These are phyloP conservation scores for Camellia granthamiana DNA, from an alignment of 148 eudicot species.

Conservation along the genomic window DNA sequence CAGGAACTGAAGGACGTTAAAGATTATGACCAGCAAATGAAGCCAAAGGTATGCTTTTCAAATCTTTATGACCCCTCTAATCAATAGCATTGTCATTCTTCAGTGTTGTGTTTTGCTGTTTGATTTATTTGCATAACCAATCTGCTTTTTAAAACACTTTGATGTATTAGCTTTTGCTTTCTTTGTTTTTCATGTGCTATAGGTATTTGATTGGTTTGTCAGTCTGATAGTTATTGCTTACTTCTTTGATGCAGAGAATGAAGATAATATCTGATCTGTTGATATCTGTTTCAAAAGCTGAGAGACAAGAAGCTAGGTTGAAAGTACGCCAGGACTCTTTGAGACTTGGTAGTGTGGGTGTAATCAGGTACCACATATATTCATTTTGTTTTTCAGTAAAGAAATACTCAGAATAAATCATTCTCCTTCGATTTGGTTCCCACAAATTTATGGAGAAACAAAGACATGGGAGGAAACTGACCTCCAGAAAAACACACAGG, in stretches of 20 bases:
- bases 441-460: not conserved
- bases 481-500: not conserved
- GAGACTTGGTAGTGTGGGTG: slow-evolving; percentile 96
- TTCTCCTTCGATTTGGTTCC: not conserved
- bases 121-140: not conserved
- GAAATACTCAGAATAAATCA: not conserved
- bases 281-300: slow-evolving; percentile 95
- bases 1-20: slow-evolving; percentile 92
- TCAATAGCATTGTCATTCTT: slow-evolving; percentile 1
- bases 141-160: not conserved
- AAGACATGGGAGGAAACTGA: not conserved
- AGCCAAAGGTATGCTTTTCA: slow-evolving; percentile 69
- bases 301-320: slow-evolving; percentile 96
- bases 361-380: slow-evolving; percentile 55
- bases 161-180: not conserved
- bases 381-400: slow-evolving; percentile 3
- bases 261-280: slow-evolving; percentile 88
- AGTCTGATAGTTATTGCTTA: not conserved
- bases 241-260: slow-evolving; percentile 63
- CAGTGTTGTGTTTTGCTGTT: not conserved
- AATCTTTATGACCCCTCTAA: slow-evolving; percentile 2
- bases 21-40: slow-evolving; percentile 72
- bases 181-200: not conserved
- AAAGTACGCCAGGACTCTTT: slow-evolving; percentile 92
- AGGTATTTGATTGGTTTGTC: slow-evolving; percentile 1